A percentile compares a stretch with the other conserved stretches of the same genome.
Evolutionary conservation across 225 moss, liverwort and hornwort species (phyloP).

Genomic region (Marchantia polymorpha): DNA sequence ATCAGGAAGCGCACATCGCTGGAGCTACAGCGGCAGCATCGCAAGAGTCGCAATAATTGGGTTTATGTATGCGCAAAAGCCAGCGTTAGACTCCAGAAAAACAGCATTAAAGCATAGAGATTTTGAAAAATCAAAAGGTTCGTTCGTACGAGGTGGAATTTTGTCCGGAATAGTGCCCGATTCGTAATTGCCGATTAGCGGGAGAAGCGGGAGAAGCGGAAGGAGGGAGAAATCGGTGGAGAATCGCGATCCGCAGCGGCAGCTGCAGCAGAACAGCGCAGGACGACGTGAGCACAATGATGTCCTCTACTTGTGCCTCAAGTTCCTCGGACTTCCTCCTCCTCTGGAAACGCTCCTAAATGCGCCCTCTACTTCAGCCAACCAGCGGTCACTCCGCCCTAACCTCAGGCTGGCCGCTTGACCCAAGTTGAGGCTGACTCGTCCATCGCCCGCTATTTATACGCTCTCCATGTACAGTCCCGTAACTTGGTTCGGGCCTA

Average conservation of each 20-base stretch:
- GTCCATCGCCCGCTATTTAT: too few relatives aligned
- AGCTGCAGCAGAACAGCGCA: neutral
- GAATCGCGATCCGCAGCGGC: neutral
- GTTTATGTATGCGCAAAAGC: neutral
- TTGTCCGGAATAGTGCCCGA: neutral
- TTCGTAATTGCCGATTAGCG: neutral
- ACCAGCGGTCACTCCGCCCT: neutral
- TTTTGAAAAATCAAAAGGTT: neutral
- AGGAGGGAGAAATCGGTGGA: neutral
- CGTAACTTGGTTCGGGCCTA: too few relatives aligned
- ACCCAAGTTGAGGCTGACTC: neutral
- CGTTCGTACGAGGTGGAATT: neutral
- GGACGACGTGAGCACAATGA: neutral
- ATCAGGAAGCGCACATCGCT: neutral
- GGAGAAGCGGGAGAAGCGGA: neutral
- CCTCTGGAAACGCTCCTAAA: neutral
- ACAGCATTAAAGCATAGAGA: neutral
- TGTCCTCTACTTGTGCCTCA: neutral
- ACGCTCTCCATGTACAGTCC: too few relatives aligned
- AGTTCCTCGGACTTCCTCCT: neutral
- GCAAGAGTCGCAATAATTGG: neutral
- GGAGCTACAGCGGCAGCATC: neutral
- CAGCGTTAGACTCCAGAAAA: neutral
- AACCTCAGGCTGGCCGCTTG: neutral
- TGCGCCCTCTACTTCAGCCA: neutral